A percentile compares a stretch with the other conserved stretches of the same genome.
Conservation (phyloP, 2,329 filamentous ascomycete genomes). For the Diaporthe destruens region DNA sequence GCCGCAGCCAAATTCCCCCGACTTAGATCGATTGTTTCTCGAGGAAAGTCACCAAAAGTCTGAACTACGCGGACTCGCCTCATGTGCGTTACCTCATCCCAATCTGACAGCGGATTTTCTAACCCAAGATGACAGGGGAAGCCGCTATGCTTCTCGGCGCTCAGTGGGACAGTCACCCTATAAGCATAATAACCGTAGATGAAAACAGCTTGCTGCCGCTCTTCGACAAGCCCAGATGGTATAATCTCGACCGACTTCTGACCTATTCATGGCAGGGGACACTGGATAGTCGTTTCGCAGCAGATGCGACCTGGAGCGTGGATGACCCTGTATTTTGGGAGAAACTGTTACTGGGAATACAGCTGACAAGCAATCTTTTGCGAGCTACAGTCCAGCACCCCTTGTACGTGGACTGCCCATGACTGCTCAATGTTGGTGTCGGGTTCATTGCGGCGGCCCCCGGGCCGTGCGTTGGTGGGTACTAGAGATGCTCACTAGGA, state of each 20-base stretch:
- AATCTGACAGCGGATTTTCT: neutral
- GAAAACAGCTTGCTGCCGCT: conserved; percentile 14
- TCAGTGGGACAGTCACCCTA: neutral
- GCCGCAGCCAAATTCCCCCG: conserved; percentile 2
- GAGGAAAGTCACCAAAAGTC: neutral
- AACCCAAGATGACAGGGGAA: neutral
- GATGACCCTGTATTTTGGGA: conserved; percentile 27
- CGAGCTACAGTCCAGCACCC: neutral
- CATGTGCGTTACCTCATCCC: neutral
- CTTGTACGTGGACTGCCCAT: conserved; percentile 13
- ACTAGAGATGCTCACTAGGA: too few species aligned
- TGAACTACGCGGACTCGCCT: neutral
- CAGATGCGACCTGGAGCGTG: conserved; percentile 27
- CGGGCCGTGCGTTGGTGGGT: too few species aligned
- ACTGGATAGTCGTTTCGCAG: neutral
- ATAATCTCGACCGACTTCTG: conserved; percentile 2
- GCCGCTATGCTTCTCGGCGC: conserved; percentile 10
- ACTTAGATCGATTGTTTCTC: neutral
- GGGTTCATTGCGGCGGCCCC: too few species aligned
- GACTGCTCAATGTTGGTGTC: neutral
- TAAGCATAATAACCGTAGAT: neutral
- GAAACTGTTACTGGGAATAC: neutral
- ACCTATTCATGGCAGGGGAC: neutral
- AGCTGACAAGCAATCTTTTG: conserved; percentile 15
- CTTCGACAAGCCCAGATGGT: conserved; percentile 14